Evolutionary conservation across 805 yeast genomes (phyloP), one percentile per base, ranked within the genome.

Genomic region (Saitoella complicata): DNA sequence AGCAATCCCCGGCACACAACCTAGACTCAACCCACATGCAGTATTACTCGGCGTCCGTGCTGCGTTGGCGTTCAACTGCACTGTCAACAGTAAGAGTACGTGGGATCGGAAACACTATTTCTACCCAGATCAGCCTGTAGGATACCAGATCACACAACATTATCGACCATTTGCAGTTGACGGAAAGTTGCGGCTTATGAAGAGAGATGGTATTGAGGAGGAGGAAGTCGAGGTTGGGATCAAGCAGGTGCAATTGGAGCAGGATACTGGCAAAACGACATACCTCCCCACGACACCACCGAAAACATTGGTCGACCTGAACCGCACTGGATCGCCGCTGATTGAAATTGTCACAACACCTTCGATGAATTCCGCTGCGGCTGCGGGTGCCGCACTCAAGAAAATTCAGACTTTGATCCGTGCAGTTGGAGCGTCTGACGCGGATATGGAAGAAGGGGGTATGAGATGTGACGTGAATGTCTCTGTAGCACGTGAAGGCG

Each of bases 61-160:
- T 1, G 87, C 93, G 0, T 59, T 72, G 1, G 83, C 91, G 0
- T 60, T 87, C 43, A 68, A 78, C 33, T 72, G 84, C 47, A 57
- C 66, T 0, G 69, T 91, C 10, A 73, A 72, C 46, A 51, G 60
- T 0, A 50, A 56, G 6, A 80, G 88, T 1, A 66, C 78, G 1
- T 91, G 91, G 59, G 98, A 91, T 57, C 68, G 98, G 52, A 91
- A 91, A 60, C 98, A 91, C 59, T 91, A 91, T 59, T 86, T 91
- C 60, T 91, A 91, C 59, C 88, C 87, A 1, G 98, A 91, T 60
- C 97, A 91, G 58, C 98, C 98, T 0, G 62, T 81, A 44, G 98
- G 98, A 1, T 91, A 86, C 61, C 98, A 91, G 59, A 80, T 91
- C 42, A 91, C 98, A 0, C 98, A 91, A 61, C 82, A 76, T 56